phyloP scores from a whole-genome alignment of 2,329 filamentous ascomycete species.

The Trichoderma koningii region DNA sequence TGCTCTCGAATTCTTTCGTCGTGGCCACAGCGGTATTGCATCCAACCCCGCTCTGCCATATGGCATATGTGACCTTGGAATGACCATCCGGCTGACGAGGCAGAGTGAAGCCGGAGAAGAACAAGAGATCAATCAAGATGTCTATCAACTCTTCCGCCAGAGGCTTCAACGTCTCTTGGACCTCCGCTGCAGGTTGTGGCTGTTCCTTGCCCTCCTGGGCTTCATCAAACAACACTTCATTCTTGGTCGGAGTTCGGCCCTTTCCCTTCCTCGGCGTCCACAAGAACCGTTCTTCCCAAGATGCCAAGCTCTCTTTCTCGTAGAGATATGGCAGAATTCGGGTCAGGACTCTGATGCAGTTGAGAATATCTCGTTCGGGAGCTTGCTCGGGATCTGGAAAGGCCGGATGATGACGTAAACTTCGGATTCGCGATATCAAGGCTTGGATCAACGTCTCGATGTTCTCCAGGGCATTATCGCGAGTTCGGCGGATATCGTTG shows the following conservation, averaged over 20 bases:
- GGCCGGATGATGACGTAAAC: conserved; percentile 83
- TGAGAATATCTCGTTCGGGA: conserved; percentile 84
- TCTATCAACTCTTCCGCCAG: conserved; percentile 92
- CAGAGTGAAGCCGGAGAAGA: conserved; percentile 87
- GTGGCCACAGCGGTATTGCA: conserved; percentile 88
- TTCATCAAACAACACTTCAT: conserved; percentile 84
- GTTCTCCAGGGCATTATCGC: conserved; percentile 82
- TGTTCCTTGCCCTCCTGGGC: conserved; percentile 58
- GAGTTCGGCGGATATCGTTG: conserved; percentile 81
- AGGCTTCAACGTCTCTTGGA: conserved; percentile 81
- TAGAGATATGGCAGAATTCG: conserved; percentile 88
- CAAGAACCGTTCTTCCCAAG: conserved; percentile 93
- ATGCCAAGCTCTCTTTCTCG: conserved; percentile 77
- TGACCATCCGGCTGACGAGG: conserved; percentile 70
- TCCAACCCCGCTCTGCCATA: conserved; percentile 97
- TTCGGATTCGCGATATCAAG: conserved; percentile 77
- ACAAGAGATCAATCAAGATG: conserved; percentile 82
- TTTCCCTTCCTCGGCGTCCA: conserved; percentile 76
- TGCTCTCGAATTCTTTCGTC: conserved; percentile 90
- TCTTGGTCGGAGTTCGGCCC: conserved; percentile 65
- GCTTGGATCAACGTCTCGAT: conserved; percentile 86
- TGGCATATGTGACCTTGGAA: conserved; percentile 84
- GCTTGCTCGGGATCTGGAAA: conserved; percentile 87
- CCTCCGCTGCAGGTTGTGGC: conserved; percentile 52
- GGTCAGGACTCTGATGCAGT: conserved; percentile 90